These are phyloP conservation scores for Roridomyces roridus DNA, from an alignment of 768 basidiomycete genomes.

Conservation along the genomic window DNA sequence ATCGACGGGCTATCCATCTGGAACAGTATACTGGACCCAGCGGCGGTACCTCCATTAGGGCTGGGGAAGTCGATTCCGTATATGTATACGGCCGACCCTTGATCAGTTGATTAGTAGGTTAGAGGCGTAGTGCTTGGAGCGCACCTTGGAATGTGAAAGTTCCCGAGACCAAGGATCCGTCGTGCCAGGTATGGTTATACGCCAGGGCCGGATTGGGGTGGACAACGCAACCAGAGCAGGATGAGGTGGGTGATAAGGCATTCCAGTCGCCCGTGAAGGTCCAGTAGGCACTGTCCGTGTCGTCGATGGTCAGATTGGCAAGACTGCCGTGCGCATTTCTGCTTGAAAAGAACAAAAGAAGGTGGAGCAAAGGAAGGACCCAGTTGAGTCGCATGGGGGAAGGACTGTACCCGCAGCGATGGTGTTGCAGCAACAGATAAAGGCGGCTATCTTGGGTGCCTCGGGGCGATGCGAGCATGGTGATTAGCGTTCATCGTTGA, in stretches of 20 bases:
- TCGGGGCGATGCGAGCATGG: no score
- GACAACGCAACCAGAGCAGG: background rate
- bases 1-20: background rate
- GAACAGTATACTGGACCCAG: conserved; percentile 10
- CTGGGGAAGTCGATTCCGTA: conserved; percentile 5
- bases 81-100: conserved; percentile 12
- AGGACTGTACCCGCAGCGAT: no score
- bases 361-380: no score
- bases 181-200: conserved; percentile 6
- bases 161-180: conserved; percentile 2
- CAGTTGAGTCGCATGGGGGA: no score
- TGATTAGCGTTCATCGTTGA: no score
- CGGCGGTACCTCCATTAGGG: no score
- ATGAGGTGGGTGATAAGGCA: background rate
- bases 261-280: background rate
- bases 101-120: background rate
- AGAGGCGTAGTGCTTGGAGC: background rate
- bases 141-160: conserved; percentile 16
- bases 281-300: conserved; percentile 5
- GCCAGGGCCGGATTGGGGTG: conserved; percentile 1
- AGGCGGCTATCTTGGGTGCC: no score
- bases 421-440: no score
- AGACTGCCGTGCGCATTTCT: no score
- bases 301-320: no score
- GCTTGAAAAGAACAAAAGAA: no score